Evolutionary conservation across 768 basidiomycete species (phyloP).

Genomic region (Russula griseocarnosa): DNA sequence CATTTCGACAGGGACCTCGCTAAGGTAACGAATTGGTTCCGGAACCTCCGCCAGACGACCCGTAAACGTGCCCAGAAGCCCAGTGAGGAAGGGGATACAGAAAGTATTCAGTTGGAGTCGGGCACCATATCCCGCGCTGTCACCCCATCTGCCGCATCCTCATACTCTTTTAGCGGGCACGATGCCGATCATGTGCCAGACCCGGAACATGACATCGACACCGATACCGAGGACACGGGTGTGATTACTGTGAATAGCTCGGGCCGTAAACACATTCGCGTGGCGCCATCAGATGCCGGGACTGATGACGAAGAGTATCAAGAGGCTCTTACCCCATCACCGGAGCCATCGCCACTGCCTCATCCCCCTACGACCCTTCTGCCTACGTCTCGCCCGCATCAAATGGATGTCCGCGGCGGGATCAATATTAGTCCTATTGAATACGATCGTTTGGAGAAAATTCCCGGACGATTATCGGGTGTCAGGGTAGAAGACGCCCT

Average conservation of each 20-base stretch:
- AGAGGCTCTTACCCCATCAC: slow-evolving; percentile 70
- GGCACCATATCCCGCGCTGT: slow-evolving; percentile 50
- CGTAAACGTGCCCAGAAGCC: slow-evolving; percentile 59
- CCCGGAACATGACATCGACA: slow-evolving; percentile 44
- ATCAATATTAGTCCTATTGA: slow-evolving; percentile 41
- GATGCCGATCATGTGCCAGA: slow-evolving; percentile 40
- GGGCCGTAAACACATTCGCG: slow-evolving; percentile 16
- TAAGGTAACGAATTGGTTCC: slow-evolving; percentile 87
- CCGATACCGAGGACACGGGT: slow-evolving; percentile 35
- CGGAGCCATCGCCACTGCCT: slow-evolving; percentile 45
- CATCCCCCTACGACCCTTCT: slow-evolving; percentile 26
- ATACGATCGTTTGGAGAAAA: slow-evolving; percentile 49
- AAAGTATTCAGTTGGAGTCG: slow-evolving; percentile 36
- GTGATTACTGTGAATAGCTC: slow-evolving; percentile 5
- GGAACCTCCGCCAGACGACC: slow-evolving; percentile 78
- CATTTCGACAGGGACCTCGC: slow-evolving; percentile 55
- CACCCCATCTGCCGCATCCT: slow-evolving; percentile 48
- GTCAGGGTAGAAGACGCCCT: slow-evolving; percentile 72
- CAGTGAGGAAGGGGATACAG: slow-evolving; percentile 43
- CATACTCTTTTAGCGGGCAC: slow-evolving; percentile 43
- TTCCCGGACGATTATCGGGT: slow-evolving; percentile 39
- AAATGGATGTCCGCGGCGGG: slow-evolving; percentile 31
- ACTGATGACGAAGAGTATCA: slow-evolving; percentile 58
- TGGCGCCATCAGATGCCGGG: slow-evolving; percentile 25
- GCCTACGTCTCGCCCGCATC: slow-evolving; percentile 29